Conservation (phyloP, 495 filamentous ascomycete species). For the Podospora fimiseda region DNA sequence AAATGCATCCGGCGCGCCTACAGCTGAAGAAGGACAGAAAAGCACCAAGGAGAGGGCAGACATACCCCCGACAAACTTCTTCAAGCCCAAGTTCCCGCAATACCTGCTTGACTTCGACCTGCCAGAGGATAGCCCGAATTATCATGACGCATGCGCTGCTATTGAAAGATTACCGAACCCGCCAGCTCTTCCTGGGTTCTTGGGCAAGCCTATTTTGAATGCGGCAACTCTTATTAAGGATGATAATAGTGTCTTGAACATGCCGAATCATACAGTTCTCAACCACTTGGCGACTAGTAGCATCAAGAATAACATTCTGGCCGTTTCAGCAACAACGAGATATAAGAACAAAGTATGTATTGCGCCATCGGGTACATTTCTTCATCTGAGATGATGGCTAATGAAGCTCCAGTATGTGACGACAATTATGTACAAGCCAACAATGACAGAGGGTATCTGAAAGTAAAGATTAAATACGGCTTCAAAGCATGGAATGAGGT, state of each 20-base stretch:
- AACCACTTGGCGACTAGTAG: constrained; percentile 98
- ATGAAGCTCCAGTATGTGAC: constrained; percentile 72
- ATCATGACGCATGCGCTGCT: constrained; percentile 60
- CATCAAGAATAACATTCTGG: constrained; percentile 91
- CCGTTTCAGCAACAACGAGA: constrained; percentile 93
- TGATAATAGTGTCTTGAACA: constrained; percentile 89
- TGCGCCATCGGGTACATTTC: no score
- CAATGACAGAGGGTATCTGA: constrained; percentile 30
- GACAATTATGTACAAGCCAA: constrained; percentile 95
- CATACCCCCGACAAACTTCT: constrained; percentile 40
- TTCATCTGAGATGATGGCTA: neutral
- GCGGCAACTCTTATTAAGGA: constrained; percentile 87
- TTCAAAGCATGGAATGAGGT: neutral
- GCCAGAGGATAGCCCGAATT: constrained; percentile 65
- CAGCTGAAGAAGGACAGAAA: constrained; percentile 32
- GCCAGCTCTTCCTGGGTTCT: constrained; percentile 81
- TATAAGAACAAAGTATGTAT: constrained; percentile 83
- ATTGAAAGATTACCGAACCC: constrained; percentile 72
- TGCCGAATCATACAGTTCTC: constrained; percentile 94
- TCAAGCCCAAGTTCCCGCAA: constrained; percentile 64
- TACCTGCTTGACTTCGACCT: constrained; percentile 83
- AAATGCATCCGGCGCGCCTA: constrained; percentile 21
- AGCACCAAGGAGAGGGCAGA: constrained; percentile 36
- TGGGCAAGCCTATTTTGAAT: constrained; percentile 92
- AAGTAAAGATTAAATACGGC: neutral